A percentile compares a stretch with the other conserved stretches of the same genome.
phyloP scores from a whole-genome alignment of 2,329 filamentous ascomycete genomes.

The Pseudopyricularia javanii region DNA sequence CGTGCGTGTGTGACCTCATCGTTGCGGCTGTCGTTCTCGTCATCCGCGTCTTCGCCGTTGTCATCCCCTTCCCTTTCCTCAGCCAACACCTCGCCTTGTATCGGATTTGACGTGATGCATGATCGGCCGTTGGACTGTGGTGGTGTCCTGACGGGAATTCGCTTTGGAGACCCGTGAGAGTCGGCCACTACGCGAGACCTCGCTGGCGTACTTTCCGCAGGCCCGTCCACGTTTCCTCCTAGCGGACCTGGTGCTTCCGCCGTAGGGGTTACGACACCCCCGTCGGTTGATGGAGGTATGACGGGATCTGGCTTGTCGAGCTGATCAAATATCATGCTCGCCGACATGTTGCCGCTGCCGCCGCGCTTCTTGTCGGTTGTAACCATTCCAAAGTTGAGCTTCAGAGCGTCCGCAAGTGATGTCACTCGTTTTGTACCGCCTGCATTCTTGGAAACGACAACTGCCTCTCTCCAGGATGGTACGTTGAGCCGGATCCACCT shows the following conservation, averaged over 20 bases:
- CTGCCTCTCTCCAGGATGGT: slow-evolving; percentile 74
- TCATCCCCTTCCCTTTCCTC: slow-evolving; percentile 7
- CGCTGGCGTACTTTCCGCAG: neutral
- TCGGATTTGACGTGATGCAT: neutral
- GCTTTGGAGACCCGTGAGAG: neutral
- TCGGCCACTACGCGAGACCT: slow-evolving; percentile 10
- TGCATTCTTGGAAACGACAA: slow-evolving; percentile 96
- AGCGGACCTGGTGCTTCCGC: neutral
- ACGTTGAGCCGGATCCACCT: slow-evolving; percentile 92
- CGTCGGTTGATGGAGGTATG: slow-evolving; percentile 19
- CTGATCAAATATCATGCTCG: slow-evolving; percentile 65
- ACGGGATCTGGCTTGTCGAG: slow-evolving; percentile 38
- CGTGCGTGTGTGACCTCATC: slow-evolving; percentile 85
- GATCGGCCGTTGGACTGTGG: neutral
- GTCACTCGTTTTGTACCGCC: slow-evolving; percentile 96
- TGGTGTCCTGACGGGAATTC: neutral
- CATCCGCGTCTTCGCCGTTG: slow-evolving; percentile 14
- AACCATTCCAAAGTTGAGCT: slow-evolving; percentile 95
- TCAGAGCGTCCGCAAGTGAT: slow-evolving; percentile 85
- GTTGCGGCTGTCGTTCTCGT: slow-evolving; percentile 70
- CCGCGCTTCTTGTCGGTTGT: slow-evolving; percentile 63
- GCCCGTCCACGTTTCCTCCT: neutral
- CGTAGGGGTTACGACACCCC: neutral
- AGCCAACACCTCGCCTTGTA: neutral
- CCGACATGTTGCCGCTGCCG: slow-evolving; percentile 48